Percentiles rank a stretch among this genome's conserved stretches.
These are phyloP conservation scores for Arbutus unedo DNA, from an alignment of 148 eudicot genomes.

Conservation along the genomic window DNA sequence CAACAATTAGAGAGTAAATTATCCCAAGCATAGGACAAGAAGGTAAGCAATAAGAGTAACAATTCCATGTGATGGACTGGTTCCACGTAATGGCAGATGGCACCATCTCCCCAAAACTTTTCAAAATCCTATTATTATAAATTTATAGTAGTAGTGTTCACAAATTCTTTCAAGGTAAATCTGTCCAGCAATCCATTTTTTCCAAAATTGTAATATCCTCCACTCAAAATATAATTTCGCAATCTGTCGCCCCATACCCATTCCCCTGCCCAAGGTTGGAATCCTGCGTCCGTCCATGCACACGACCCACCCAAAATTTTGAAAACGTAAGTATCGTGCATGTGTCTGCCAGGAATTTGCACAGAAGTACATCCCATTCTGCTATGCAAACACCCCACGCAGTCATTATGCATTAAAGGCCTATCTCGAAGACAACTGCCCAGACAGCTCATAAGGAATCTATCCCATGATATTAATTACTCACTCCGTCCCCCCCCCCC, in stretches of 20 bases:
- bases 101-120: background rate
- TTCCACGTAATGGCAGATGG: background rate
- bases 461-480: no score
- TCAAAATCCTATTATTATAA: background rate
- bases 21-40: background rate
- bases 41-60: background rate
- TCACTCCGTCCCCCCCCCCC: no score
- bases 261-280: background rate
- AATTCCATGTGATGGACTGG: background rate
- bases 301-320: background rate
- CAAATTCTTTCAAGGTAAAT: background rate
- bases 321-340: background rate
- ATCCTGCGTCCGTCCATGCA: background rate
- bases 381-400: background rate
- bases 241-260: background rate
- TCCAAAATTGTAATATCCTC: background rate
- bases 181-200: background rate
- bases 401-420: no score
- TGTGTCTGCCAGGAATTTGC: background rate
- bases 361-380: background rate
- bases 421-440: no score
- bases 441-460: no score
- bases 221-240: background rate
- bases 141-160: background rate
- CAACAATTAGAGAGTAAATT: background rate